Percentiles rank a stretch among this genome's conserved stretches.
Conservation (phyloP, 495 filamentous ascomycete species). For the Pyrenula aspistea region DNA sequence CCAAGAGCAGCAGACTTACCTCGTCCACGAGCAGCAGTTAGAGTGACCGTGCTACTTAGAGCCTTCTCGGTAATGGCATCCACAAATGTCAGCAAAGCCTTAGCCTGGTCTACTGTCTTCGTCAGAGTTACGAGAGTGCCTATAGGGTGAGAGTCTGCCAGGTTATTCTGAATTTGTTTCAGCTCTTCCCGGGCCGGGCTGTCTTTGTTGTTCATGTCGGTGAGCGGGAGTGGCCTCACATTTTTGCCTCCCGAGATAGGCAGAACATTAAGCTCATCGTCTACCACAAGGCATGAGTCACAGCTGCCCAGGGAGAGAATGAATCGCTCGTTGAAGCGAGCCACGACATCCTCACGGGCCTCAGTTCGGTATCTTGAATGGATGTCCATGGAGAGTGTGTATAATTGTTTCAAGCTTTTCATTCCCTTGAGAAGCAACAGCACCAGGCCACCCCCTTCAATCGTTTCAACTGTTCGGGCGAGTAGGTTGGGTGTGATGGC, state of each 20-base stretch:
- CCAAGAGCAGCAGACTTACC: conserved; percentile 96
- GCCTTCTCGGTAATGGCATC: conserved; percentile 97
- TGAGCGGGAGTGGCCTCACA: conserved; percentile 71
- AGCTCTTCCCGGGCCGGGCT: conserved; percentile 63
- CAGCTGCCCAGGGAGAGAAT: conserved; percentile 91
- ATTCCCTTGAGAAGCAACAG: conserved; percentile 88
- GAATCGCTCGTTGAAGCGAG: conserved; percentile 96
- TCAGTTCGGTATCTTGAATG: conserved; percentile 96
- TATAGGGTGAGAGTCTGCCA: conserved; percentile 75
- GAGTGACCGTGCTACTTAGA: conserved; percentile 77
- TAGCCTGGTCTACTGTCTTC: conserved; percentile 88
- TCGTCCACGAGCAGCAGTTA: conserved; percentile 89
- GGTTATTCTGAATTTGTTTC: conserved; percentile 72
- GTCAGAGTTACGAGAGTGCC: conserved; percentile 74
- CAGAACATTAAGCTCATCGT: conserved; percentile 95
- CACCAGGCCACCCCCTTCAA: conserved; percentile 91
- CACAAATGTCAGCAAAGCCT: conserved; percentile 86
- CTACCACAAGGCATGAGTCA: conserved; percentile 87
- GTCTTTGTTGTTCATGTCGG: conserved; percentile 50
- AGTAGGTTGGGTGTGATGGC: conserved; percentile 93
- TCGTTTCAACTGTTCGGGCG: conserved; percentile 90
- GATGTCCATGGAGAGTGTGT: conserved; percentile 95
- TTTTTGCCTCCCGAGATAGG: conserved; percentile 93
- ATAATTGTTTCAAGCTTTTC: conserved; percentile 93
- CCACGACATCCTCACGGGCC: conserved; percentile 88